Evolutionary conservation across 1,284 basidiomycete genomes (phyloP), one percentile per base, ranked within the genome.

Genomic region (Vanrija sp.): DNA sequence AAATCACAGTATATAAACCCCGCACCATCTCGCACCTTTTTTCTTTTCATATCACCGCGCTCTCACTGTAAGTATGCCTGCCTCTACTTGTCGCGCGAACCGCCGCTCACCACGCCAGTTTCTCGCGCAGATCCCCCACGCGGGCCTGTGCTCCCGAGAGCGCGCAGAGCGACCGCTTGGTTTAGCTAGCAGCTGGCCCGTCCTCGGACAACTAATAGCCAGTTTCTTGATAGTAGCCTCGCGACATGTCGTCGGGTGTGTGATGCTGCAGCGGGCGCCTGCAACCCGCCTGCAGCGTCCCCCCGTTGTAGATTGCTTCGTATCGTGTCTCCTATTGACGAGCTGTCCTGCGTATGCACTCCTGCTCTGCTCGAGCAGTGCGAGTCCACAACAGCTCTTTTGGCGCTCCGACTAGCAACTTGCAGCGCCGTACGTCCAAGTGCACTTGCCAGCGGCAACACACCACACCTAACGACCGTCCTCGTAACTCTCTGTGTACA

Each of bases 151-250:
- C 10, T 23, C 34, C 16, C 38, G 52, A 34, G 28, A 16, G n/a
- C 49, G 46, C 46, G 53, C 6, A 55, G 50, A 55, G 25, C 21
- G 50, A 47, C 43, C 38, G 53, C 57, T 55, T 59, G 54, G 57
- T 55, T 59, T 59, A 34, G 57, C 44, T 59, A 59, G 57, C 57
- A 46, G 51, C 54, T 55, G 57, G 53, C 57, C 50, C 43, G 53
- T 42, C 38, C 38, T 16, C 21, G 43, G 46, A 43, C 51, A 21
- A 6, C 18, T 18, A 51, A 51, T 59, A 55, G 57, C 54, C 53
- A 59, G 53, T 59, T 50, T 50, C 57, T 55, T 59, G 57, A 59
- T 59, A 59, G 57, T 59, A 59, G 57, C 57, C 54, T 55, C 46
- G 57, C 50, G 38, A 59, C 57, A 59, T 28, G 28, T 8, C 28